Percentiles rank a stretch among this genome's conserved stretches.
These are phyloP conservation scores for Leptomonas seymouri DNA, from an alignment of 208 protist species.

Conservation along the genomic window DNA sequence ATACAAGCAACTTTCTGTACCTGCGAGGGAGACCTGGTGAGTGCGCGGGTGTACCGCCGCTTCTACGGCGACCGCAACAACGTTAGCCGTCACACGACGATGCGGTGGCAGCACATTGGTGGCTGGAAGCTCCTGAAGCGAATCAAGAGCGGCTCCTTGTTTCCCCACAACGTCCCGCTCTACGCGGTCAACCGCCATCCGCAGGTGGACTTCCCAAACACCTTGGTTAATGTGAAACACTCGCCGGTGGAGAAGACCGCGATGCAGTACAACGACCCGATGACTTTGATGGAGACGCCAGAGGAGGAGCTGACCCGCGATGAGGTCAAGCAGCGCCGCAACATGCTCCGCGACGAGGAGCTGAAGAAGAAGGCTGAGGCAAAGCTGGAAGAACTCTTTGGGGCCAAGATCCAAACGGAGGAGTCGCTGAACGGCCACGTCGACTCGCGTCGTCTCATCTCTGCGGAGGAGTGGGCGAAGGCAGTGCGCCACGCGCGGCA, in stretches of 20 bases:
- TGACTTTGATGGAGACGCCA: slow-evolving; percentile 46
- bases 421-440: slow-evolving; percentile 40
- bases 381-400: slow-evolving; percentile 78
- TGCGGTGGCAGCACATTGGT: slow-evolving; percentile 91
- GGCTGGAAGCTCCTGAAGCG: slow-evolving; percentile 86
- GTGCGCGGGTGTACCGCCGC: slow-evolving; percentile 78
- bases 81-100: slow-evolving; percentile 61
- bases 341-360: slow-evolving; percentile 47
- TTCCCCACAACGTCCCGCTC: slow-evolving; percentile 80
- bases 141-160: slow-evolving; percentile 68
- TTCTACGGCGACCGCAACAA: slow-evolving; percentile 83
- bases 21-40: slow-evolving; percentile 73
- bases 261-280: slow-evolving; percentile 86
- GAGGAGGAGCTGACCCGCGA: slow-evolving; percentile 66
- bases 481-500: slow-evolving; percentile 71
- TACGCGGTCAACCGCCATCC: slow-evolving; percentile 76
- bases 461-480: slow-evolving; percentile 77
- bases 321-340: slow-evolving; percentile 52
- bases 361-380: slow-evolving; percentile 65
- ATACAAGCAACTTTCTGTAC: slow-evolving; percentile 85
- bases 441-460: slow-evolving; percentile 72
- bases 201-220: slow-evolving; percentile 88
- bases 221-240: slow-evolving; percentile 63
- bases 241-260: slow-evolving; percentile 86
- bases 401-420: slow-evolving; percentile 36